Base-by-base conservation (phyloP, 75 land plant genomes). In the Cunninghamia lanceolata region DNA sequence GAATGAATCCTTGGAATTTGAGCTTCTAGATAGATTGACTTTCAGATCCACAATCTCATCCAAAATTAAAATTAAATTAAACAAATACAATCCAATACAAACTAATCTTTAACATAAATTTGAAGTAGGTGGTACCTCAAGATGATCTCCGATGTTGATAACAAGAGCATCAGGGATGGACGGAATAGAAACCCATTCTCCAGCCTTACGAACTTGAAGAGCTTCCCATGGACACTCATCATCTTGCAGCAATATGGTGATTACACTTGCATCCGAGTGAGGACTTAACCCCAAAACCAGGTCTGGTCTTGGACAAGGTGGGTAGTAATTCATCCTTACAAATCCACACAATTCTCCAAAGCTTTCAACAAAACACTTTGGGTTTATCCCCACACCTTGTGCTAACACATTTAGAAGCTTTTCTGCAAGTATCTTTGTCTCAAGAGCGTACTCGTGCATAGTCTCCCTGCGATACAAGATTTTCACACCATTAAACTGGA, bases 271-370 rank as follows among this genome's bases (percentile, higher is more conserved):
- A 83, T 95, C 97, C 8, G 94, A 94, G 66, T 95, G 95, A 3
- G 92, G 90, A 78, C 95, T 91, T 63, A 95, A 85, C 25, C 96
- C 98, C 54, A 95, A 71, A n/a, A 93, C 94, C 25, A 94, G 90
- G 43, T 96, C 98, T 16, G 95, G 93, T 82, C 93, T 86, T 38
- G 95, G 88, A 68, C 98, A 96, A 53, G 94, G 91, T 35, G 96
- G 96, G 85, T 95, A 96, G 88, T 96, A 94, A 85, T 96, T 96
- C 93, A 94, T 94, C 78, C 95, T 89, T 39, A 89, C 87, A 16
- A 91, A 91, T 54, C 87, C 93, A 9, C 89, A 89, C 15, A 89
- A 87, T 42, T 35, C 84, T 8, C 91, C 92, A 78, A 94, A 94
- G 87, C 88, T 90, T 2, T 90, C 88, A 50, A 73, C 9, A 32